phyloP scores from a whole-genome alignment of 306 rosid species.

The Vigna reflexopilosa region DNA sequence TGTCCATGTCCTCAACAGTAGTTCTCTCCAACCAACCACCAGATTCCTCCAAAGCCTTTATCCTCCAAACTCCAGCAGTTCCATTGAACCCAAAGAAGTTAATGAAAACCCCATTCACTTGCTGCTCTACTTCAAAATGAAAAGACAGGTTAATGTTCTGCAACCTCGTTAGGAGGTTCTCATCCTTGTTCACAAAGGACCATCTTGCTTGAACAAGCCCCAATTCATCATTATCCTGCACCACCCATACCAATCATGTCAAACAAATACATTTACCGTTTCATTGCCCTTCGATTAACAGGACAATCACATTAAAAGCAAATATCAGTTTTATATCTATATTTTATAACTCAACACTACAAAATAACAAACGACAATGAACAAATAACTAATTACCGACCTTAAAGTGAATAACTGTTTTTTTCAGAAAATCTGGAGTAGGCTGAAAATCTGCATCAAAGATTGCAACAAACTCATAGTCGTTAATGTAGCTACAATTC shows the following conservation, averaged over 20 bases:
- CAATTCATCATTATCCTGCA: slow-evolving; percentile 76
- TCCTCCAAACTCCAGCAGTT: slow-evolving; percentile 99
- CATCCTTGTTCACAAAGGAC: slow-evolving; percentile 98
- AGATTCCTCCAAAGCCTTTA: slow-evolving; percentile 84
- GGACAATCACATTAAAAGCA: slow-evolving; percentile 28
- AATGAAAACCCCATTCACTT: slow-evolving; percentile 82
- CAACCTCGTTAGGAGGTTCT: slow-evolving; percentile 83
- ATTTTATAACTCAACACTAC: neutral
- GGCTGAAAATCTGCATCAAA: slow-evolving; percentile 99
- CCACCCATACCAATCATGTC: slow-evolving; percentile 15
- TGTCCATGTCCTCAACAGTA: slow-evolving; percentile 98
- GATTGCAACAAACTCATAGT: slow-evolving; percentile 91
- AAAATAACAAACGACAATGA: neutral
- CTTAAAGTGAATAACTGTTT: slow-evolving; percentile 92
- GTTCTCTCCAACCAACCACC: slow-evolving; percentile 99
- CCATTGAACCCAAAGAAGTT: slow-evolving; percentile 97
- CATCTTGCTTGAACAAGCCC: slow-evolving; percentile 95
- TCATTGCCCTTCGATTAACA: slow-evolving; percentile 7
- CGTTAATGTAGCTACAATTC: slow-evolving; percentile 88
- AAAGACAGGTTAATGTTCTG: slow-evolving; percentile 86
- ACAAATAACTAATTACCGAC: slow-evolving; percentile 37
- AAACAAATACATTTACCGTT: slow-evolving; percentile 27
- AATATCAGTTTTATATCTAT: neutral
- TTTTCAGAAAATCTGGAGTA: slow-evolving; percentile 77
- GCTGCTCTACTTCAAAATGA: slow-evolving; percentile 97